phyloP scores from a whole-genome alignment of 139 green algal species.

The Astrephomene gubernaculifera region DNA sequence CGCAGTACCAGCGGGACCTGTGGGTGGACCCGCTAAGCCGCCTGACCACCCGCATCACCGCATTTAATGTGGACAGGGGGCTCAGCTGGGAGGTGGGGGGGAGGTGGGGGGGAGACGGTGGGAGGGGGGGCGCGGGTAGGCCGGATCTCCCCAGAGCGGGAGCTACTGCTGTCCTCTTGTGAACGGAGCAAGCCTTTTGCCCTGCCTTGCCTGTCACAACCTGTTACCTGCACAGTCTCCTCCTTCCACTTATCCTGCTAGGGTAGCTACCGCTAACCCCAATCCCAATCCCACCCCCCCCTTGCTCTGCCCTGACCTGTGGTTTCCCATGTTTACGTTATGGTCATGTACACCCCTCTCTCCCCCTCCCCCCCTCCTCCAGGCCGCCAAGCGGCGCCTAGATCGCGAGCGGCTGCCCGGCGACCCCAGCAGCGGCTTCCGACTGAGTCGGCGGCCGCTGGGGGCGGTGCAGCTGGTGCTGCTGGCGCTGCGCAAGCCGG shows the following conservation, averaged over 20 bases:
- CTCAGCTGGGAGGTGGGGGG: slow-evolving; percentile 66
- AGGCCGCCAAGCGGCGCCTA: slow-evolving; percentile 55
- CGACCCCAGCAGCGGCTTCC: slow-evolving; percentile 71
- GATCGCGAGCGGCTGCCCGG: slow-evolving; percentile 58
- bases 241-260: neutral
- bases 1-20: slow-evolving; percentile 2
- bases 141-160: no score
- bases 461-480: slow-evolving; percentile 61
- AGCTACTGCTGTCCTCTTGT: neutral
- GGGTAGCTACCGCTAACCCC: neutral
- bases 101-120: neutral
- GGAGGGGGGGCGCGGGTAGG: neutral
- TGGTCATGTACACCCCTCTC: neutral
- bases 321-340: no score
- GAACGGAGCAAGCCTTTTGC: neutral
- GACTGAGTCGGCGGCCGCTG: slow-evolving; percentile 56
- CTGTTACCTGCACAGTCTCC: neutral
- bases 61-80: slow-evolving; percentile 78
- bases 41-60: slow-evolving; percentile 68
- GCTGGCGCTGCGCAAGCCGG: slow-evolving; percentile 73
- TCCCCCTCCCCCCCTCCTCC: neutral
- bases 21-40: slow-evolving; percentile 64
- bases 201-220: neutral
- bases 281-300: neutral
- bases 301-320: neutral